Evolutionary conservation across 352 stramenopile genomes (phyloP), one percentile per base, ranked within the genome.

Genomic region (Phytophthora podocarpi): DNA sequence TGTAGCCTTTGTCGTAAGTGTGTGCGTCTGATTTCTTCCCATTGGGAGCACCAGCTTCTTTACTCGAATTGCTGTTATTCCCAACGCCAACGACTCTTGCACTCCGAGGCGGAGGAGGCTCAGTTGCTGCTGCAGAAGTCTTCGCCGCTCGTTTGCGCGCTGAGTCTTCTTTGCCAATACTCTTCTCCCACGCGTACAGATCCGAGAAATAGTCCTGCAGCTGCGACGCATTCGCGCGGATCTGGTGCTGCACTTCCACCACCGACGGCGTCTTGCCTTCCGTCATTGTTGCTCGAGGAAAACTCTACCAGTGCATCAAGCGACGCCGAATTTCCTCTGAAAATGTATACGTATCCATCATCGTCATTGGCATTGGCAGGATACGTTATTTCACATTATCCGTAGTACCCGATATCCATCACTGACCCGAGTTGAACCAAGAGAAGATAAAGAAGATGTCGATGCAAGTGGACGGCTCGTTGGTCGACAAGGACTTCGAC

Each of bases 1-100:
- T 80, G 72, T 97, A 97, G 32, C 89, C 88, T 61, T 94, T 94
- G 52, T 97, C 87, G 57, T 97, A 89, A 24, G 87, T 95, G 39
- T 97, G 91, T 5, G 70, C 73, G 42, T 88, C 86, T 5, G 76
- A 62, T 9, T 60, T 39, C 43, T 82, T 86, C 4, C 18, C 35
- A 35, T 46, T 13, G 13, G 7, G 4, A 57, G 12, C 28, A 39
- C 13, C 24, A 18, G 21, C 23, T 7, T 21, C 35, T n/a, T n/a
- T n/a, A n/a, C n/a, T n/a, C n/a, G n/a, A n/a, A 26, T 0, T 20
- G 4, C 3, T 7, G 15, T 26, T 55, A 20, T 36, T 55, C 34
- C 5, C 15, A 45, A 49, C 30, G 15, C 12, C 34, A 39, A 67
- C 41, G 34, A 46, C 31, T 34, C 24, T 43, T 13, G 51, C 26